A percentile compares a stretch with the other conserved stretches of the same genome.
Conservation (phyloP, 2,329 filamentous ascomycete genomes). For the Xylariaceae sp. region DNA sequence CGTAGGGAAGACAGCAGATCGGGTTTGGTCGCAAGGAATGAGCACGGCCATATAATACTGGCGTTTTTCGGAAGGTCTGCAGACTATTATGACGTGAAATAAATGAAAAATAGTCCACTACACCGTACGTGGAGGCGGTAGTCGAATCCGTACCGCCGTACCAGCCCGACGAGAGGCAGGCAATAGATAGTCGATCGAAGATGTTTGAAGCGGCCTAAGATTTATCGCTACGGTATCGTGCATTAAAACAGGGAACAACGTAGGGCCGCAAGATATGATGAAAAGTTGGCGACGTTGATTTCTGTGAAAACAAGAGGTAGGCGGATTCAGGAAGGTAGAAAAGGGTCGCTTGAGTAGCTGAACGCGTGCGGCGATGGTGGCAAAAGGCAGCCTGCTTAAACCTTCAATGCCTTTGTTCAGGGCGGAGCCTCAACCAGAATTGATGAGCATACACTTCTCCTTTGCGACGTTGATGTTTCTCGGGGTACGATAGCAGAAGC, state of each 20-base stretch:
- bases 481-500: neutral
- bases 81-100: neutral
- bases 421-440: neutral
- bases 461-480: neutral
- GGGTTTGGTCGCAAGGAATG: neutral
- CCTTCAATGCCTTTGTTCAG: slow-evolving; percentile 16
- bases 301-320: neutral
- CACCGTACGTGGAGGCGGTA: neutral
- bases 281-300: neutral
- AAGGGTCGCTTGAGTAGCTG: neutral
- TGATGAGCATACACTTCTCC: neutral
- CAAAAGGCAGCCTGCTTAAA: slow-evolving; percentile 1
- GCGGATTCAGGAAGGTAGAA: neutral
- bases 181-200: neutral
- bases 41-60: neutral
- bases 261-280: neutral
- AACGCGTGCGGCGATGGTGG: slow-evolving; percentile 11
- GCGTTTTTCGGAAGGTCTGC: neutral
- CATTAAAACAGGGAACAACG: neutral
- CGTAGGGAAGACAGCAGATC: neutral
- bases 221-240: neutral
- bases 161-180: neutral
- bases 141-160: neutral
- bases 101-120: neutral
- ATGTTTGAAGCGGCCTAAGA: neutral